A percentile compares a stretch with the other conserved stretches of the same genome.
phyloP scores from a whole-genome alignment of 805 yeast genomes.

The Hanseniaspora hatyaiensis region DNA sequence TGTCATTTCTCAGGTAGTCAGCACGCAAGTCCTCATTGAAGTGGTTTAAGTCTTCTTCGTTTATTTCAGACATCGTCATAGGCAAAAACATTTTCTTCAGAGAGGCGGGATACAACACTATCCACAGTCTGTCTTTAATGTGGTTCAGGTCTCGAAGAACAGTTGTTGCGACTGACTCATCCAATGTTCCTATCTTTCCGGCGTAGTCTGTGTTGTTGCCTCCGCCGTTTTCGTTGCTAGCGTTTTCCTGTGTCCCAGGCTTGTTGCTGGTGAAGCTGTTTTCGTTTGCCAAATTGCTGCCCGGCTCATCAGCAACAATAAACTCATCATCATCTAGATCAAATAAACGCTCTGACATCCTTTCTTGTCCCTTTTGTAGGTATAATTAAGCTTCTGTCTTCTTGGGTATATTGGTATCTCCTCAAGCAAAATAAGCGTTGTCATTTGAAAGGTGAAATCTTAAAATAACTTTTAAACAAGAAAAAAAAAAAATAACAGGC shows the following conservation, averaged over 20 bases:
- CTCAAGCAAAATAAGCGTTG: no score
- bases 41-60: not conserved
- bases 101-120: slow-evolving; percentile 29
- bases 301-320: slow-evolving; percentile 14
- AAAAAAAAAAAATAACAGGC: no score
- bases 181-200: slow-evolving; percentile 27
- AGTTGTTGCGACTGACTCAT: slow-evolving; percentile 26
- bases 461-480: no score
- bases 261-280: no score
- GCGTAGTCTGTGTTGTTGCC: not conserved
- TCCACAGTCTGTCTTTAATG: slow-evolving; percentile 26
- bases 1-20: not conserved
- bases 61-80: slow-evolving; percentile 9
- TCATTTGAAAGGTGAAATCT: no score
- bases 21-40: not conserved
- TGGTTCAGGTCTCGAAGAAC: slow-evolving; percentile 26
- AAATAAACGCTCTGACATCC: slow-evolving; percentile 5
- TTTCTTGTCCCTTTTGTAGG: not conserved
- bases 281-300: no score
- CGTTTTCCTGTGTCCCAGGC: no score
- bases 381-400: no score
- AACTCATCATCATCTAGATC: slow-evolving; percentile 12
- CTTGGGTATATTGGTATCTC: no score
- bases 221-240: no score
- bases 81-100: slow-evolving; percentile 17